These are phyloP conservation scores for Mycena haematopus DNA, from an alignment of 768 basidiomycete genomes.

Conservation along the genomic window DNA sequence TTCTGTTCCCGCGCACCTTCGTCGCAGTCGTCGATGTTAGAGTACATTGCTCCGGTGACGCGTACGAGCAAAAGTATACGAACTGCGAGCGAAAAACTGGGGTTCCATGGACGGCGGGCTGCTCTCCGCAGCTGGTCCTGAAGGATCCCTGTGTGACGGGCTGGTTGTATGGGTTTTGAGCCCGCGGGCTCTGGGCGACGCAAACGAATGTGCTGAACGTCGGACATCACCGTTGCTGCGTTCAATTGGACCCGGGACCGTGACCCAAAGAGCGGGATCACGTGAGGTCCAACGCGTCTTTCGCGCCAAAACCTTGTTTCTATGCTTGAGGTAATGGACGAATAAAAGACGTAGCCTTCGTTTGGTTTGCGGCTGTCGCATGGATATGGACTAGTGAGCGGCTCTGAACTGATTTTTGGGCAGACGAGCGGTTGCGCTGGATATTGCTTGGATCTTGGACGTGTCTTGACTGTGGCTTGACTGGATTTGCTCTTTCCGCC, in stretches of 20 bases:
- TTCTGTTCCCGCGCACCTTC: conserved; percentile 65
- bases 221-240: no score
- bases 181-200: conserved; percentile 48
- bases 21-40: conserved; percentile 94
- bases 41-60: conserved; percentile 90
- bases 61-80: conserved; percentile 84
- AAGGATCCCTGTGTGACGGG: conserved; percentile 70
- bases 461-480: not conserved
- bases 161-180: conserved; percentile 36
- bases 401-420: not conserved
- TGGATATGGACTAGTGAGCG: conserved; percentile 12
- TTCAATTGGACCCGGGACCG: no score
- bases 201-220: conserved; percentile 43
- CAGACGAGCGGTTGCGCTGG: not conserved
- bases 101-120: conserved; percentile 82
- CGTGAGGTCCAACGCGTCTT: not conserved
- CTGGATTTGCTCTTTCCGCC: conserved; percentile 11
- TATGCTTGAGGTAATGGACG: conserved; percentile 20
- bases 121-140: conserved; percentile 82
- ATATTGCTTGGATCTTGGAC: not conserved
- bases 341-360: not conserved
- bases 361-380: conserved; percentile 18
- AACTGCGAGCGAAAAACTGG: conserved; percentile 83
- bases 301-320: conserved; percentile 18
- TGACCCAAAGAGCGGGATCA: no score